phyloP scores from a whole-genome alignment of 441 rosid genomes.

The Aquilaria agallochum region DNA sequence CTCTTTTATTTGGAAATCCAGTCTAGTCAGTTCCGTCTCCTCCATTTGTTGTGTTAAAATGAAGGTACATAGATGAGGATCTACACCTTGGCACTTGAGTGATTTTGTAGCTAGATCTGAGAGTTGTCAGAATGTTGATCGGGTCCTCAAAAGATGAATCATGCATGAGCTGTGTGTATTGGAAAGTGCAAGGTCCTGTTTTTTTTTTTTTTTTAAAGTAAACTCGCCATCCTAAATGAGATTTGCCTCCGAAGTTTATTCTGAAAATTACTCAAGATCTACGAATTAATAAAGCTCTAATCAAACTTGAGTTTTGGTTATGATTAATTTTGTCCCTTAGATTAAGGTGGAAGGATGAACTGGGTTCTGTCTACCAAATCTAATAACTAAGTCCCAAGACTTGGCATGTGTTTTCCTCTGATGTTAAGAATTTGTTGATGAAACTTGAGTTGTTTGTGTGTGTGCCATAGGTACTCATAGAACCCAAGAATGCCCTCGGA shows the following conservation, averaged over 20 bases:
- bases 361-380: no score
- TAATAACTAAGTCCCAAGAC: no score
- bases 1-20: no score
- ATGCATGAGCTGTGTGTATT: no score
- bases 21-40: no score
- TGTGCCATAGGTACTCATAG: conserved; percentile 68
- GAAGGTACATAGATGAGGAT: no score
- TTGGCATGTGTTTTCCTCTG: conserved; percentile 1
- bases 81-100: no score
- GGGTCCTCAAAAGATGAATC: no score
- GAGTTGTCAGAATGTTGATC: no score
- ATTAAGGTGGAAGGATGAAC: neutral
- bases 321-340: neutral
- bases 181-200: neutral
- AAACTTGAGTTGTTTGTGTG: conserved; percentile 6
- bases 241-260: neutral
- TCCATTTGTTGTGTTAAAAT: no score
- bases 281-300: neutral
- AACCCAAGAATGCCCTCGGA: conserved; percentile 91
- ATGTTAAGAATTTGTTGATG: conserved; percentile 5
- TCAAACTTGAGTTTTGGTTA: neutral
- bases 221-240: no score
- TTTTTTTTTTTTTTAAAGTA: conserved; percentile 1
- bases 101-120: no score
- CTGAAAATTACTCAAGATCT: neutral